A percentile compares a stretch with the other conserved stretches of the same genome.
phyloP scores from a whole-genome alignment of 208 protist genomes.

The Borovskyia barvae region DNA sequence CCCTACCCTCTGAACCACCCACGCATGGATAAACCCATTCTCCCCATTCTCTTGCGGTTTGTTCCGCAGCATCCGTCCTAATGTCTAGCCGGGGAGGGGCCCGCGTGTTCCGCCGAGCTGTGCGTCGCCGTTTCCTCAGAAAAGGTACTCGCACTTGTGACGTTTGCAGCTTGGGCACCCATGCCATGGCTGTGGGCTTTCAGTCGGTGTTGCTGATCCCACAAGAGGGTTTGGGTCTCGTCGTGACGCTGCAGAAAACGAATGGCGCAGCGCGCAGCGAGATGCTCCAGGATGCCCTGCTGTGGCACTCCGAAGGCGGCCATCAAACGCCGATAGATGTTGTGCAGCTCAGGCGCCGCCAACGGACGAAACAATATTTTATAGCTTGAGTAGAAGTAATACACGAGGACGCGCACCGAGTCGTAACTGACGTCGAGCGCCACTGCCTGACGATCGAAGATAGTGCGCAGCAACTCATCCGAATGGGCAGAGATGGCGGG shows the following conservation, averaged over 20 bases:
- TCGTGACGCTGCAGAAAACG: conserved; percentile 66
- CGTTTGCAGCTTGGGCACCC: conserved; percentile 1
- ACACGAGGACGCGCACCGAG: conserved; percentile 68
- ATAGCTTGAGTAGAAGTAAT: conserved; percentile 77
- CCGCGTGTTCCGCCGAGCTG: too few species aligned
- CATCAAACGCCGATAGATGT: conserved; percentile 70
- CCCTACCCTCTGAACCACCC: too few species aligned
- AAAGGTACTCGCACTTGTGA: conserved; percentile 1
- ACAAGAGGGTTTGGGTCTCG: conserved; percentile 45
- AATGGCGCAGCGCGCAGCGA: conserved; percentile 75
- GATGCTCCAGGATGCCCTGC: conserved; percentile 59
- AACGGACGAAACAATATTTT: conserved; percentile 75
- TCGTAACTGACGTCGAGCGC: conserved; percentile 71
- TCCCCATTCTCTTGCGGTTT: too few species aligned
- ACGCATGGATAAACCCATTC: too few species aligned
- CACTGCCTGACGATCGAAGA: conserved; percentile 66
- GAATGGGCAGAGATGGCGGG: conserved; percentile 44
- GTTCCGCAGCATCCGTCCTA: too few species aligned
- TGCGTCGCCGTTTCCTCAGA: too few species aligned
- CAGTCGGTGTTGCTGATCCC: conserved; percentile 37
- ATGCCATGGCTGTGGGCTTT: neutral
- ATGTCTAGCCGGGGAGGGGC: too few species aligned
- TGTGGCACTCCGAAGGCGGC: conserved; percentile 65
- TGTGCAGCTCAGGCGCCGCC: conserved; percentile 55
- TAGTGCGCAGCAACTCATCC: conserved; percentile 44